phyloP scores from a whole-genome alignment of 441 rosid species.

The Hura crepitans region DNA sequence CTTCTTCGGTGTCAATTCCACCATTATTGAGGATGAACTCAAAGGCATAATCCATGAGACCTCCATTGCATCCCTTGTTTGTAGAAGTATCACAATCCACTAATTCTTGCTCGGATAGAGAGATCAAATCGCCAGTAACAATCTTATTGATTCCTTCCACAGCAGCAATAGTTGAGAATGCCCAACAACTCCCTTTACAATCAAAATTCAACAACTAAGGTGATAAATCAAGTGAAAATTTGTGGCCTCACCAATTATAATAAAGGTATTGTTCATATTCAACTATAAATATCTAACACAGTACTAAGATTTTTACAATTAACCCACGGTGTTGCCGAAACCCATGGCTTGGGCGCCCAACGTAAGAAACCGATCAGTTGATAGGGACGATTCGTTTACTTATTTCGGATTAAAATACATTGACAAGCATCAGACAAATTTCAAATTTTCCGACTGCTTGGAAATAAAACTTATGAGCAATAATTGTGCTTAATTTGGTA shows the following conservation, averaged over 20 bases:
- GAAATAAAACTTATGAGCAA: too few relatives aligned
- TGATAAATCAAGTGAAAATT: too few relatives aligned
- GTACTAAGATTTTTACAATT: too few relatives aligned
- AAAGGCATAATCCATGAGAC: constrained; percentile 86
- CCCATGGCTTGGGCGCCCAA: neutral
- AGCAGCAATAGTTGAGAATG: constrained; percentile 71
- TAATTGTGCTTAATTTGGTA: too few relatives aligned
- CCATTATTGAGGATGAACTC: constrained; percentile 81
- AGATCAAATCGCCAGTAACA: constrained; percentile 60
- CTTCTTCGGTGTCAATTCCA: constrained; percentile 72
- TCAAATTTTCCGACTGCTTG: too few relatives aligned
- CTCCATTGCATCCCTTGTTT: constrained; percentile 86
- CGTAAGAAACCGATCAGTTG: too few relatives aligned
- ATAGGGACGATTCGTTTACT: neutral
- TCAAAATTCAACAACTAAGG: neutral
- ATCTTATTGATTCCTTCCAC: constrained; percentile 91
- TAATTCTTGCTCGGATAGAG: constrained; percentile 83
- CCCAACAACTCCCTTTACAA: constrained; percentile 92
- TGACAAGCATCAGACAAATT: too few relatives aligned
- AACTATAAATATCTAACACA: neutral
- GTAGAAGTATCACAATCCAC: constrained; percentile 75
- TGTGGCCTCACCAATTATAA: too few relatives aligned
- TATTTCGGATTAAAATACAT: too few relatives aligned
- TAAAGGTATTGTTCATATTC: neutral
- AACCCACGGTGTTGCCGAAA: neutral